These are phyloP conservation scores for Calcarisporium arbuscula DNA, from an alignment of 2,329 filamentous ascomycete species.

Conservation along the genomic window DNA sequence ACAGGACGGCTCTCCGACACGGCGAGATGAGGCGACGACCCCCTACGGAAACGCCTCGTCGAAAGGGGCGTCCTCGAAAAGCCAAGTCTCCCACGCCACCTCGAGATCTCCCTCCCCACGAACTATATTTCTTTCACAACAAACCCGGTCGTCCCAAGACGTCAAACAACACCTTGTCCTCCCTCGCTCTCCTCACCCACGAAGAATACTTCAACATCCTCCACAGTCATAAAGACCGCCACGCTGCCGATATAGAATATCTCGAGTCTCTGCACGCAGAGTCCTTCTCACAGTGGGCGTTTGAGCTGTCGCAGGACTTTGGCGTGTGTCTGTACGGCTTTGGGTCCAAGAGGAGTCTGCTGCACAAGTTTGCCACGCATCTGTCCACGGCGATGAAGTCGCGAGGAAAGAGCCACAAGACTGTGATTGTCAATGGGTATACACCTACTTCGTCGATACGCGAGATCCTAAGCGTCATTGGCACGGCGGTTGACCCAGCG, in stretches of 20 bases:
- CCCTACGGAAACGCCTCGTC: slow-evolving; percentile 35
- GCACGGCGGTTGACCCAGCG: slow-evolving; percentile 50
- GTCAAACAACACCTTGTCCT: slow-evolving; percentile 75
- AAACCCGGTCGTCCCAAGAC: slow-evolving; percentile 75
- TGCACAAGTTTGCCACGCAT: slow-evolving; percentile 69
- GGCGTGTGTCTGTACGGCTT: slow-evolving; percentile 89
- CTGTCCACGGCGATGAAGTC: too few species aligned
- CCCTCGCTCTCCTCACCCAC: slow-evolving; percentile 72
- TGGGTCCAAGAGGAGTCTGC: slow-evolving; percentile 75
- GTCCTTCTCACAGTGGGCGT: slow-evolving; percentile 86
- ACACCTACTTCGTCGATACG: slow-evolving; percentile 57
- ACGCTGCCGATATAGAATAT: slow-evolving; percentile 62
- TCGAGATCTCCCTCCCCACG: slow-evolving; percentile 75
- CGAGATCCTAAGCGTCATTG: slow-evolving; percentile 65
- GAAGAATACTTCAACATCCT: slow-evolving; percentile 79
- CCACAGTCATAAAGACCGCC: slow-evolving; percentile 59
- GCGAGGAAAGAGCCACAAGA: slow-evolving; percentile 30
- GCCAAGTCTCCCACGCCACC: slow-evolving; percentile 70
- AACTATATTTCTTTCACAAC: slow-evolving; percentile 91
- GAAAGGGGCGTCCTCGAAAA: slow-evolving; percentile 19
- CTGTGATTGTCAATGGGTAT: slow-evolving; percentile 87
- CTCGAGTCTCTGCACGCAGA: slow-evolving; percentile 69
- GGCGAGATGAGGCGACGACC: slow-evolving; percentile 31
- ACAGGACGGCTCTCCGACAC: slow-evolving; percentile 9
- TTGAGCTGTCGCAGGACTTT: slow-evolving; percentile 82